phyloP scores from a whole-genome alignment of 257 asterid genomes.

The Avicennia marina region DNA sequence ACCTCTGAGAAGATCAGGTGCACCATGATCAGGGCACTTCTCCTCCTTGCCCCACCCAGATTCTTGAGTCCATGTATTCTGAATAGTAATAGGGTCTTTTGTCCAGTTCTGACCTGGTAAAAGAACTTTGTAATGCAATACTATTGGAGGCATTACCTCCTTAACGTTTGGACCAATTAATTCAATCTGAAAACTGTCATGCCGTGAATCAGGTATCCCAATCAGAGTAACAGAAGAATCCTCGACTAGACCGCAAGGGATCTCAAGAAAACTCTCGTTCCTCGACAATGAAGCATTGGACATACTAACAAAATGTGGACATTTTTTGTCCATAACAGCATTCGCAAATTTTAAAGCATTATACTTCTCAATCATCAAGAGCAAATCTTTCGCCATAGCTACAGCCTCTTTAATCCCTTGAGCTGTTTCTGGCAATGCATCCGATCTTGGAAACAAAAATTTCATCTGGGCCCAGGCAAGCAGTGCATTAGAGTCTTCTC shows the following conservation, averaged over 20 bases:
- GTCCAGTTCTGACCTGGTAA: slow-evolving; percentile 79
- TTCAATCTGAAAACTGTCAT: slow-evolving; percentile 59
- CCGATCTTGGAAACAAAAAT: slow-evolving; percentile 64
- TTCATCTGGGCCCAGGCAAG: slow-evolving; percentile 65
- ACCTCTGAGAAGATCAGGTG: slow-evolving; percentile 43
- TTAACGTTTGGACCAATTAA: slow-evolving; percentile 53
- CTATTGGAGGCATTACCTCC: slow-evolving; percentile 57
- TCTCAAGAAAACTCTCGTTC: slow-evolving; percentile 35
- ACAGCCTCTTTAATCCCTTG: slow-evolving; percentile 85
- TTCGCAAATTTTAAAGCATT: slow-evolving; percentile 19
- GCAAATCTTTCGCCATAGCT: slow-evolving; percentile 46
- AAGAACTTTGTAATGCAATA: slow-evolving; percentile 55
- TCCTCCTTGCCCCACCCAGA: slow-evolving; percentile 86
- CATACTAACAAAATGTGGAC: slow-evolving; percentile 54
- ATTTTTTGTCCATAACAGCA: slow-evolving; percentile 19
- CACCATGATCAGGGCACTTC: slow-evolving; percentile 75
- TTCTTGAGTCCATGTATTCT: slow-evolving; percentile 77
- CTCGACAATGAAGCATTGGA: slow-evolving; percentile 21
- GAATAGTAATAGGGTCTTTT: slow-evolving; percentile 59
- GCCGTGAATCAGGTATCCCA: slow-evolving; percentile 58
- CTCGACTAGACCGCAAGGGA: slow-evolving; percentile 87
- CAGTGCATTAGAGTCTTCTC: slow-evolving; percentile 37
- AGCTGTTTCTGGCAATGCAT: slow-evolving; percentile 77
- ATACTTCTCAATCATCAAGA: slow-evolving; percentile 26
- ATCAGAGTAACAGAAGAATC: slow-evolving; percentile 84